These are phyloP conservation scores for Fusarium nurragi DNA, from an alignment of 2,329 filamentous ascomycete genomes.

Conservation along the genomic window DNA sequence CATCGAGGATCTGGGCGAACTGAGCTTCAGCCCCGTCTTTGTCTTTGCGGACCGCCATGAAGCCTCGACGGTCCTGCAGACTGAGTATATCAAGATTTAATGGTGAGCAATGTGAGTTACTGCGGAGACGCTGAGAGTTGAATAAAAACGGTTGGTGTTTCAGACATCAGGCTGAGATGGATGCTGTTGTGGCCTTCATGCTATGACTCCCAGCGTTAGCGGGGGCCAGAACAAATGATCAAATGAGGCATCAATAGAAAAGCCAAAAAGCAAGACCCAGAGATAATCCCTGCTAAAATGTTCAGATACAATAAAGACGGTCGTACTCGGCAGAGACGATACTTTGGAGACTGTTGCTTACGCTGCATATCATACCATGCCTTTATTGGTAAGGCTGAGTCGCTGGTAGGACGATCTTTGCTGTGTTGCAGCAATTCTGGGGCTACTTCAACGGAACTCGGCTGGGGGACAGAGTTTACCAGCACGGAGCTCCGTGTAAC, in stretches of 20 bases:
- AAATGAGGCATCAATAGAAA: conserved; percentile 4
- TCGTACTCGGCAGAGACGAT: background rate
- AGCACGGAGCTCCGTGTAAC: background rate
- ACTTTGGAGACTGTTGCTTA: conserved; percentile 19
- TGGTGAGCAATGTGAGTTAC: no score
- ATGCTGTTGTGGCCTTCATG: background rate
- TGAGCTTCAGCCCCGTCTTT: conserved; percentile 33
- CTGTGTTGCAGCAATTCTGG: conserved; percentile 14
- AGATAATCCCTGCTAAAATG: background rate
- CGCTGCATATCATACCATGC: conserved; percentile 36
- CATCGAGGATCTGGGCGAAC: conserved; percentile 47
- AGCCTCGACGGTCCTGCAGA: conserved; percentile 13
- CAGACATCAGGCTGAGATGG: conserved; percentile 19
- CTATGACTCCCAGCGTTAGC: conserved; percentile 1
- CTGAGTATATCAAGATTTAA: background rate
- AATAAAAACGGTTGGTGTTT: conserved; percentile 15
- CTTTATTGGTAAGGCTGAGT: conserved; percentile 36
- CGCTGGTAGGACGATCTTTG: conserved; percentile 17
- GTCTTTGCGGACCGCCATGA: conserved; percentile 36
- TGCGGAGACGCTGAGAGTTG: background rate
- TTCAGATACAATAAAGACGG: background rate
- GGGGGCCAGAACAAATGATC: conserved; percentile 9
- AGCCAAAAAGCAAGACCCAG: background rate
- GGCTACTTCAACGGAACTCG: background rate
- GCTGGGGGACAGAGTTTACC: background rate